phyloP scores from a whole-genome alignment of 2,329 filamentous ascomycete species.

The Penicillium crustosum region DNA sequence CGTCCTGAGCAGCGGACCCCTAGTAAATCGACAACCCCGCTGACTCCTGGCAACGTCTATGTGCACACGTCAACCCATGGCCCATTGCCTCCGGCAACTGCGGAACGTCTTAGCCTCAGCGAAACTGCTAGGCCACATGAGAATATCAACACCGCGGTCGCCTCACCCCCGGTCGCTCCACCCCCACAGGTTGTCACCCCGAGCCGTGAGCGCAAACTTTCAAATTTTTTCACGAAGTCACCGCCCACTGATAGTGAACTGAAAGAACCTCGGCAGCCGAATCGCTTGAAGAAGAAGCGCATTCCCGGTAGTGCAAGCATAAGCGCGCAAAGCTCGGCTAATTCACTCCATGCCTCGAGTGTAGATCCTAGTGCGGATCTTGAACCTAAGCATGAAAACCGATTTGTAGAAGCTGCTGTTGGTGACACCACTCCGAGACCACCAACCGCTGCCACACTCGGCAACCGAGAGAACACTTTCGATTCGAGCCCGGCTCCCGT shows the following conservation, averaged over 20 bases:
- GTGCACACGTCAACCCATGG: conserved; percentile 37
- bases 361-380: conserved; percentile 39
- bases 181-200: conserved; percentile 52
- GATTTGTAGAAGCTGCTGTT: conserved; percentile 17
- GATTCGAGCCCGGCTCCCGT: conserved; percentile 29
- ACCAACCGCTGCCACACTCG: conserved; percentile 31
- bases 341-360: conserved; percentile 63
- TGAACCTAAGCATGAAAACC: conserved; percentile 28
- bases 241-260: conserved; percentile 61
- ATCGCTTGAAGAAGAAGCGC: conserved; percentile 88
- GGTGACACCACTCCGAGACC: conserved; percentile 38
- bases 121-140: conserved; percentile 29
- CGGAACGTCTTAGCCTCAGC: conserved; percentile 16
- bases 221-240: conserved; percentile 66
- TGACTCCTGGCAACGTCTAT: conserved; percentile 24
- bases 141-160: conserved; percentile 50
- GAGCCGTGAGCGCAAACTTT: conserved; percentile 65
- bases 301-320: conserved; percentile 73
- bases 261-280: conserved; percentile 69
- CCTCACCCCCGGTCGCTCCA: conserved; percentile 40
- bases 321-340: conserved; percentile 86
- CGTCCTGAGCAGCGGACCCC: conserved; percentile 9
- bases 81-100: conserved; percentile 27
- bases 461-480: conserved; percentile 26
- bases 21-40: conserved; percentile 12